Base-by-base conservation (phyloP, 352 stramenopile species). In the Globisporangium heterothallicum region DNA sequence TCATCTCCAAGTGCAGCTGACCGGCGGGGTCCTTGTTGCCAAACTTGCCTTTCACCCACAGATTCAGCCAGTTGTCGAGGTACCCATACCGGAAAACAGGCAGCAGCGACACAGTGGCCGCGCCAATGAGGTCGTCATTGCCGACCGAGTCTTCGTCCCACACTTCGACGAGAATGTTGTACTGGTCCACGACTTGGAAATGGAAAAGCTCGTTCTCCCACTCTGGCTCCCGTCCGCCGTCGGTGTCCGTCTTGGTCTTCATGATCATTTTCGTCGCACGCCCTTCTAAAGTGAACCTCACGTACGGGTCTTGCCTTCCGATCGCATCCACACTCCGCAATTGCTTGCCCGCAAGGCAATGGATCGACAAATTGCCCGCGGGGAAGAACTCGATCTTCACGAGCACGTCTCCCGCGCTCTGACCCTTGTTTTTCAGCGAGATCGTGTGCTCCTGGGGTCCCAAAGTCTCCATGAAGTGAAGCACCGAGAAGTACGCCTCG, bases 121-220 rank as follows among this genome's bases (percentile, higher is more conserved):
- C 67, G 10, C 92, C 93, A 40, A 98, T 95, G 49, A 97, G 67
- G 43, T 96, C 87, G 56, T 97, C 84, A 38, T 86, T 71, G n/a
- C 84, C 78, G 30, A 97, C 64, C n/a, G 75, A 74, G 60, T 97
- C 90, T 49, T 97, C 84, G 50, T 98, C 91, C 75, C 84, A 97
- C 51, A 88, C 74, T 50, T 98, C 86, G 21, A 98, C 68, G 22
- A 78, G 52, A 48, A 98, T 70, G 45, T 84, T 90, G 63, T 91
- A 96, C 59, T 98, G 89, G 56, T 98, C 92, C 4, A 98, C 94
- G 41, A 98, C 68, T 30, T 96, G 74, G 51, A 98, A 91, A n/a
- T 32, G 42, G 42, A 97, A 85, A 10, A 56, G 34, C 49, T 97
- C 71, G 48, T 91, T 67, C 18, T 78, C 74, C 91, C 92, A 97